Evolutionary conservation across 768 basidiomycete genomes (phyloP), one percentile per base, ranked within the genome.

Genomic region (Suillus occidentalis): DNA sequence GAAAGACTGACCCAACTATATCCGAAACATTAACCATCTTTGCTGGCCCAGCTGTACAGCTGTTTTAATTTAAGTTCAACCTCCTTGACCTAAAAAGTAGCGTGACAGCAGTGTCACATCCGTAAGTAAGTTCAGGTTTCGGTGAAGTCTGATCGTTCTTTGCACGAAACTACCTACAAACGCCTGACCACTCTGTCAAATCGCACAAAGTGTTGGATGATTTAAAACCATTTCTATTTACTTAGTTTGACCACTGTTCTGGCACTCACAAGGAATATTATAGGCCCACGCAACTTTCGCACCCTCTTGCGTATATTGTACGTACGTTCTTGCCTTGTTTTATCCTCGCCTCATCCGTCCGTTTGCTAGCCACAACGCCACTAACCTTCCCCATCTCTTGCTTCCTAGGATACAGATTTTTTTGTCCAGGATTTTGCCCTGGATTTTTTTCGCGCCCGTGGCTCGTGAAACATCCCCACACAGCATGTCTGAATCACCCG

Each of bases 21-120:
- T 39, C 55, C 34, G 4, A 22, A 59, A 55, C 31, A 34, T 55
- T 13, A n/a, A n/a, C 28, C 28, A 55, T n/a, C 34, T 20, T 34
- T 34, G 20, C 18, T 45, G 50, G 31, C 31, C 4, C 31, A 31
- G 31, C 31, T 31, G 31, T 31, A 31, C 31, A 31, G 31, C 31
- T 31, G 31, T 31, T 31, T 31, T 31, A 31, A 31, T 36, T 64
- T 42, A 9, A 50, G 28, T 22, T 49, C 55, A 56, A 66, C 65
- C 57, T 59, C 56, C 45, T n/a, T 67, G 57, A 59, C 61, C 62
- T 45, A 66, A 68, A 66, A 36, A 50, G 53, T 69, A 59, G 60
- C 65, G 75, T 76, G 75, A 76, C 75, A 20, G 74, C 70, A 73
- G 77, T 76, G 77, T 76, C 75, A 76, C 75, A 67, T 68, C 39